Conservation (phyloP, 768 basidiomycete genomes). For the Podaxis sp. region DNA sequence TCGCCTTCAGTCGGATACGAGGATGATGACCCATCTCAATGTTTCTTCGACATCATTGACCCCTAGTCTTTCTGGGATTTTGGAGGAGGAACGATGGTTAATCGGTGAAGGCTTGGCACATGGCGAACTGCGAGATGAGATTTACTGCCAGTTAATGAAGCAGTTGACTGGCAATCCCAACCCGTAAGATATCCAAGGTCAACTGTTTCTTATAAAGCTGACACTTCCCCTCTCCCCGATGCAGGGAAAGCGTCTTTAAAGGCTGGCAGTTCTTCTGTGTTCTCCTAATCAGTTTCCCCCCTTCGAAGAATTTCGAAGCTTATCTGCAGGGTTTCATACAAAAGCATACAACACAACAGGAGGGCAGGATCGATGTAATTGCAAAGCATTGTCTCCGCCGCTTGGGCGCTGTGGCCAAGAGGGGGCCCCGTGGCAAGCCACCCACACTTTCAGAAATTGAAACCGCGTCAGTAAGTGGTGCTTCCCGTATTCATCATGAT, state of each 20-base stretch:
- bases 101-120: constrained; percentile 76
- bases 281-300: constrained; percentile 87
- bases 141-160: constrained; percentile 92
- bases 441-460: constrained; percentile 86
- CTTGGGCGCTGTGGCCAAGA: constrained; percentile 70
- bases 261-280: constrained; percentile 95
- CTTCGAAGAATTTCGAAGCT: constrained; percentile 89
- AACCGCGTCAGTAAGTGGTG: constrained; percentile 69
- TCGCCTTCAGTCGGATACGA: constrained; percentile 43
- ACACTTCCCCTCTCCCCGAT: constrained; percentile 4
- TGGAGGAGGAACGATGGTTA: constrained; percentile 89
- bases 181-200: constrained; percentile 47
- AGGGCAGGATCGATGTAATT: constrained; percentile 85
- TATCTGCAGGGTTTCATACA: constrained; percentile 82
- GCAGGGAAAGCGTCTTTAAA: constrained; percentile 81
- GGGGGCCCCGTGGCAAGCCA: constrained; percentile 84
- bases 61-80: constrained; percentile 36
- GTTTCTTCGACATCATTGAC: constrained; percentile 47
- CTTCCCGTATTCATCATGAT: not conserved
- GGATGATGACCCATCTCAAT: constrained; percentile 44
- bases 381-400: constrained; percentile 89
- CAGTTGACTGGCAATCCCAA: constrained; percentile 83
- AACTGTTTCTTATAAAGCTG: not conserved
- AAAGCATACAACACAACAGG: constrained; percentile 61
- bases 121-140: constrained; percentile 88